phyloP scores from a whole-genome alignment of 176 grass and related monocot species.

The Cenchrus purpureus region DNA sequence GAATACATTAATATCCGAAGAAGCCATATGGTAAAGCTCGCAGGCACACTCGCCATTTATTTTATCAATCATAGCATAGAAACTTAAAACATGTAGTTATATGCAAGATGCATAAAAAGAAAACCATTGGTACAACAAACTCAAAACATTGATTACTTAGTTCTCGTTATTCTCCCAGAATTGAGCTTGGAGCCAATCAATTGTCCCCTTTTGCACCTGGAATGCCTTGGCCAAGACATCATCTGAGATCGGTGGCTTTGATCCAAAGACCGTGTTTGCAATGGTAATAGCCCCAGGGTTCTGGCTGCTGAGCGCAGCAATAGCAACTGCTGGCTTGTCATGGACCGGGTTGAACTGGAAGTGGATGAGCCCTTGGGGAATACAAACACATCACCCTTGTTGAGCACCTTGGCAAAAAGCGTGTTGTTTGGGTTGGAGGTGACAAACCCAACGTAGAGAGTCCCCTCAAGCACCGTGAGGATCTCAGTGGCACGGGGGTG shows the following conservation, averaged over 20 bases:
- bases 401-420: slow-evolving; percentile 49
- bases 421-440: slow-evolving; percentile 38
- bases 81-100: neutral
- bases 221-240: slow-evolving; percentile 51
- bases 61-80: neutral
- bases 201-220: slow-evolving; percentile 36
- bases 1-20: no score
- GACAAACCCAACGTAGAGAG: slow-evolving; percentile 51
- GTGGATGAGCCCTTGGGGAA: slow-evolving; percentile 43
- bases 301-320: slow-evolving; percentile 36
- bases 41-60: neutral
- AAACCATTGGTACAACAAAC: neutral
- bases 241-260: slow-evolving; percentile 46
- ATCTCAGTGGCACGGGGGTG: slow-evolving; percentile 49
- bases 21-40: neutral
- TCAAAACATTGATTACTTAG: neutral
- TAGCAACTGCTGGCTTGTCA: slow-evolving; percentile 11
- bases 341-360: slow-evolving; percentile 41
- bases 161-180: slow-evolving; percentile 28
- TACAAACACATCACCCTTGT: slow-evolving; percentile 52
- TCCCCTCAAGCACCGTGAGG: slow-evolving; percentile 31
- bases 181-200: slow-evolving; percentile 46
- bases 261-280: slow-evolving; percentile 45
- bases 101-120: neutral
- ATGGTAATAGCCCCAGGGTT: slow-evolving; percentile 47